Conservation (phyloP, 169 alveolate genomes). For the Plasmodium malariae region DNA sequence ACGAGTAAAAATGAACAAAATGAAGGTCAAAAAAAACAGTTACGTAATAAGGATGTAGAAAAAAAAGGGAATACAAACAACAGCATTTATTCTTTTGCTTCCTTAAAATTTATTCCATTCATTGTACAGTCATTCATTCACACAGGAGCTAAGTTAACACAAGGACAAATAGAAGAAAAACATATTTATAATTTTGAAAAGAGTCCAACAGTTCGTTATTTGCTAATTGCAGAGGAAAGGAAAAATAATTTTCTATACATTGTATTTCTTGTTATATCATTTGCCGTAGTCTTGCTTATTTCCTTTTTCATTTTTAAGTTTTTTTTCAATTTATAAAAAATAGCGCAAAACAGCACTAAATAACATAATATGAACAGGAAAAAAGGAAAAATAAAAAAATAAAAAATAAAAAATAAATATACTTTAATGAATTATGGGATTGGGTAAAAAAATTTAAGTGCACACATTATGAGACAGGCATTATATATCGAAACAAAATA, state of each 20-base stretch:
- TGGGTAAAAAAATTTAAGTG: too few species aligned
- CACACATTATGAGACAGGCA: too few species aligned
- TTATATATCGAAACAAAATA: too few species aligned
- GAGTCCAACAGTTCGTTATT: slow-evolving; percentile 41
- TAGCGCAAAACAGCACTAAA: not conserved
- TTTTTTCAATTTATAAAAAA: slow-evolving; percentile 38
- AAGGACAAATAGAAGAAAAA: not conserved
- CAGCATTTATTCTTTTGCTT: slow-evolving; percentile 22
- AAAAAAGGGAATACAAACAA: not conserved
- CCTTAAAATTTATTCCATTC: slow-evolving; percentile 33
- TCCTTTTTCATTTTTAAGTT: slow-evolving; percentile 58
- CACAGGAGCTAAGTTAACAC: not conserved
- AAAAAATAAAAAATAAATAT: too few species aligned
- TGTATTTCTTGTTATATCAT: slow-evolving; percentile 25
- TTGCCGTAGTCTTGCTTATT: slow-evolving; percentile 26
- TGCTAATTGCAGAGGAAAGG: slow-evolving; percentile 44
- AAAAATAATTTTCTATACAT: slow-evolving; percentile 27
- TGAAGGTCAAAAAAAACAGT: not conserved
- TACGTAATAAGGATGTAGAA: not conserved
- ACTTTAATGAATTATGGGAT: too few species aligned
- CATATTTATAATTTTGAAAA: slow-evolving; percentile 43
- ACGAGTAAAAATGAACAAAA: not conserved
- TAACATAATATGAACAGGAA: not conserved
- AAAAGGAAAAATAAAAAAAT: too few species aligned
- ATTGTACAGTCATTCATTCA: slow-evolving; percentile 6